Evolutionary conservation across 1,139 yeast genomes (phyloP), one percentile per base, ranked within the genome.

Genomic region (Suhomyces bokatorum): DNA sequence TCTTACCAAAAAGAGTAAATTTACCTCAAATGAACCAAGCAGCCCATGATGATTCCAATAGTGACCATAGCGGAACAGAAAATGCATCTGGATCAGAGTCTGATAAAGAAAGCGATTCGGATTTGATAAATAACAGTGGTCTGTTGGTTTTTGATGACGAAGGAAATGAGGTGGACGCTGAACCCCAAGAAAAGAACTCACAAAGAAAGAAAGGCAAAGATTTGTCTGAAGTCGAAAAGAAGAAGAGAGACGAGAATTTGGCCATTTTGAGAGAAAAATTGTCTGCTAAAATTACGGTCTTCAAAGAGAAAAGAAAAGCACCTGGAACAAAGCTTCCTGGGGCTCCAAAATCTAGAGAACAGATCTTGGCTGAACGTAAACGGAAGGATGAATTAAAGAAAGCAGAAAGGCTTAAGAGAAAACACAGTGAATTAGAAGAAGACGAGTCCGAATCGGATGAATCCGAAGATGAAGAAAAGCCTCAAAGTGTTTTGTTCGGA

Each of bases 301-400:
- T 93, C 66, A 81, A 83, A 54, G 93, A 85, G 47, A 87, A 81
- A 64, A 81, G 99, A 59, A 91, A 86, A 59, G 99, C 98, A 0
- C 95, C 95, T 1, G 98, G 98, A 1, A 71, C 93, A 0, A 85
- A 81, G 37, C 82, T 76, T 13, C 74, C 78, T 4, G 96, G 96
- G 24, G 95, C 96, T 0, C 93, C 95, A 11, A 78, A 84, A 48
- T 84, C 91, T 3, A 75, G 95, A 61, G 90, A 85, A 51, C 88
- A 85, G 47, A 85, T 86, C 39, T 66, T 86, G 49, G 86, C 78
- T 42, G 90, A 79, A 50, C 65, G 79, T 39, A 73, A 72, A 52
- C 62, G 63, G 43, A 73, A 68, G 52, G 74, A 69, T 16, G 70
- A 79, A 62, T 57, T 71, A 52, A 69, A 71, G 45, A 67, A 62